These are phyloP conservation scores for Alternaria brassicae DNA, from an alignment of 2,329 filamentous ascomycete species.

Conservation along the genomic window DNA sequence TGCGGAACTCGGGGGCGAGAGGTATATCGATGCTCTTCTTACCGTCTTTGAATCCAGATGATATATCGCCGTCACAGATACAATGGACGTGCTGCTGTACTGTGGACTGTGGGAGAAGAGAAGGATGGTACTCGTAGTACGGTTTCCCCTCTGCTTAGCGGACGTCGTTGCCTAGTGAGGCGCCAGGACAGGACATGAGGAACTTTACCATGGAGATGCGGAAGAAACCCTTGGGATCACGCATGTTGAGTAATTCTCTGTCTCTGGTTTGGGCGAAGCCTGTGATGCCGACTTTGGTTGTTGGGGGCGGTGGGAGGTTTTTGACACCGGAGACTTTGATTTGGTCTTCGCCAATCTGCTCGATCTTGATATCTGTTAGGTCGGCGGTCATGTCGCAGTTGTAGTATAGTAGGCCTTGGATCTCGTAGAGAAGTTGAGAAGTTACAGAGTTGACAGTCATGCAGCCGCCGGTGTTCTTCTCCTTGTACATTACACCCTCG, in stretches of 20 bases:
- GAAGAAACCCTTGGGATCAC: conserved; percentile 49
- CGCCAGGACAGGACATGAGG: conserved; percentile 54
- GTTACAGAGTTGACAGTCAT: conserved; percentile 58
- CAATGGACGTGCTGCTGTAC: conserved; percentile 40
- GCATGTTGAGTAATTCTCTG: conserved; percentile 53
- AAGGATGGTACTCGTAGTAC: conserved; percentile 54
- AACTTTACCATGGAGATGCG: conserved; percentile 52
- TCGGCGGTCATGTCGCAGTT: conserved; percentile 52
- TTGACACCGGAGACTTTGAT: conserved; percentile 48
- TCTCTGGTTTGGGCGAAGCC: conserved; percentile 56
- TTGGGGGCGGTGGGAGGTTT: conserved; percentile 54
- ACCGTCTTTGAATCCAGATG: conserved; percentile 21
- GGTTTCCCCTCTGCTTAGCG: conserved; percentile 35
- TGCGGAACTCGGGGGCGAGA: conserved; percentile 25
- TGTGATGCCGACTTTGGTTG: conserved; percentile 59
- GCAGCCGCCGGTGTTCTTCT: conserved; percentile 34
- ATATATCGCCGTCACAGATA: conserved; percentile 32
- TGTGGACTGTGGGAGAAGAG: conserved; percentile 40
- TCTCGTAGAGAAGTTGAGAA: conserved; percentile 58
- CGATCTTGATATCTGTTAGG: conserved; percentile 32
- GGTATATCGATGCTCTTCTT: conserved; percentile 31
- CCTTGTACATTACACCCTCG: conserved; percentile 39
- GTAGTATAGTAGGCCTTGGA: conserved; percentile 53
- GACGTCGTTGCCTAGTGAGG: conserved; percentile 37
- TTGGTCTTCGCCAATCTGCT: conserved; percentile 56